Evolutionary conservation across 1,139 yeast genomes (phyloP), one percentile per base, ranked within the genome.

Genomic region (Debaryomyces sp.): DNA sequence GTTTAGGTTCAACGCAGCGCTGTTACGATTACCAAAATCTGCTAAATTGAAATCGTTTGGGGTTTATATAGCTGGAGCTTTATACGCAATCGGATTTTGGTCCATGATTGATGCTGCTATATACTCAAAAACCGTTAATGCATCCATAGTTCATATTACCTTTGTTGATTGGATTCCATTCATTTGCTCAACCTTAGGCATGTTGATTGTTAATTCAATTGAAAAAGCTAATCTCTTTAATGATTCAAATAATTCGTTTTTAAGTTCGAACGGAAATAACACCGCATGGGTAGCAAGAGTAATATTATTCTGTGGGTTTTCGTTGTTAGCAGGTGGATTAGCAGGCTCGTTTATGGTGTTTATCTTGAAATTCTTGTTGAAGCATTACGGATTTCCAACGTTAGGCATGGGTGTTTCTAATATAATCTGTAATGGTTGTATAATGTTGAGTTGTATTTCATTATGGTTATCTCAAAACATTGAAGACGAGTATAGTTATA

Each of bases 151-250:
- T 6, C 98, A 94, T 64, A 89, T 94, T 30, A 85, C 95, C 4
- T 88, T 94, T 63, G 84, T 87, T 35, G 99, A 94, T 69, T 94
- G 99, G 99, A 82, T 94, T 46, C 99, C 99, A 5, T 85, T 88
- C 55, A 80, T 94, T 24, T 87, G 97, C 57, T 87, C 96, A 5
- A 82, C 95, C 1, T 68, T 90, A 41, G 99, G 99, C 6, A 92
- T 92, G 92, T 71, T 92, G 45, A 87, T 92, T 54, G 96, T 94
- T 53, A 94, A 90, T 62, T 85, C 96, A 6, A 90, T 94, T 45
- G 99, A 94, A 61, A 94, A 94, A 68, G 78, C 85, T 44, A 84
- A 91, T 55, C 76, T 92, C 54, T 69, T 88, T 51, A 77, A 62
- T 45, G 77, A 84, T 55, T 83, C 81, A 49, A 80, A 77, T 49